Percentiles rank a stretch among this genome's conserved stretches.
Evolutionary conservation across 2,329 filamentous ascomycete species (phyloP).

Genomic region (Fusarium tricinctum): DNA sequence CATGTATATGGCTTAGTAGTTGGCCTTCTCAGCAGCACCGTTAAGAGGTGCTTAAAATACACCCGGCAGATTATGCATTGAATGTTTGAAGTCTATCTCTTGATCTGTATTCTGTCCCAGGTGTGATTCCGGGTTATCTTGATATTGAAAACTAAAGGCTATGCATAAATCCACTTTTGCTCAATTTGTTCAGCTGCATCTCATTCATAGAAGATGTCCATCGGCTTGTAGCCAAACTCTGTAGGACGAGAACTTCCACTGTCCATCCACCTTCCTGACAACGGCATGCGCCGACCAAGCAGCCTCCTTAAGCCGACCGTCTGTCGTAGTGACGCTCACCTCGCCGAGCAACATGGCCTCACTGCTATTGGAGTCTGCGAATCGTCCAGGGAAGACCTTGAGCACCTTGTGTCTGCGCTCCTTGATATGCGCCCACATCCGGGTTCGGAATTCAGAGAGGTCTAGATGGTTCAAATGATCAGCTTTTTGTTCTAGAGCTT

Average conservation of each 20-base stretch:
- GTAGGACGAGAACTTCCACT: slow-evolving; percentile 55
- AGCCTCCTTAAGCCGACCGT: slow-evolving; percentile 47
- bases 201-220: slow-evolving; percentile 30
- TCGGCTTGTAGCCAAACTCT: slow-evolving; percentile 53
- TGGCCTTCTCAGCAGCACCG: too few species aligned
- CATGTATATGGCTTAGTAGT: not conserved
- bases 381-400: slow-evolving; percentile 60
- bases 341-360: slow-evolving; percentile 56
- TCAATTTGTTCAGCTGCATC: slow-evolving; percentile 5
- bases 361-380: slow-evolving; percentile 45
- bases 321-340: slow-evolving; percentile 48
- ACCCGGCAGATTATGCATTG: too few species aligned
- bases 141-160: slow-evolving; percentile 18
- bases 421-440: slow-evolving; percentile 61
- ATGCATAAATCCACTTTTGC: slow-evolving; percentile 29
- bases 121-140: not conserved
- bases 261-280: slow-evolving; percentile 48
- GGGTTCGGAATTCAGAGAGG: slow-evolving; percentile 56
- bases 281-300: slow-evolving; percentile 54
- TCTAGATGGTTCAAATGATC: slow-evolving; percentile 50
- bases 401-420: slow-evolving; percentile 58
- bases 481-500: slow-evolving; percentile 9
- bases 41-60: too few species aligned
- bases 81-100: not conserved
- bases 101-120: not conserved